phyloP scores from a whole-genome alignment of 148 eudicot species.

The Chenopodium formosanum region DNA sequence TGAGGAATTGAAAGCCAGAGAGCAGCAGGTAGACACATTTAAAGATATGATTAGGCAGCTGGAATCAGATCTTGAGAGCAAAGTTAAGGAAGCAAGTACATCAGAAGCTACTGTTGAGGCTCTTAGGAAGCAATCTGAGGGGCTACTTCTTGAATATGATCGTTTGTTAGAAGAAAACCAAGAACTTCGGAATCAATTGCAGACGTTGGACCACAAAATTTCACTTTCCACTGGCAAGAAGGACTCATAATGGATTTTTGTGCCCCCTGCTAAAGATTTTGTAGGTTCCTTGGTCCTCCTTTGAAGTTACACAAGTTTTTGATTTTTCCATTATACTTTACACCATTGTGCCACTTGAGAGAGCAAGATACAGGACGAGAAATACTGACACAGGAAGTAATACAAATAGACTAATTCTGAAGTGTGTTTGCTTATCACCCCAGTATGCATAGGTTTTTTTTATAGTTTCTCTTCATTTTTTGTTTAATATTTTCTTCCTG shows the following conservation, averaged over 20 bases:
- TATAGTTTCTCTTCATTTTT: not conserved
- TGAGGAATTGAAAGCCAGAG: slow-evolving; percentile 55
- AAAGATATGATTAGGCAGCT: slow-evolving; percentile 45
- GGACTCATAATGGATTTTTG: slow-evolving; percentile 28
- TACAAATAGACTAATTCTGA: not conserved
- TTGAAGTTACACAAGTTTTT: slow-evolving; percentile 3
- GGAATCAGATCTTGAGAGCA: slow-evolving; percentile 45
- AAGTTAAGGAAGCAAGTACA: slow-evolving; percentile 41
- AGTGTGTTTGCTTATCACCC: slow-evolving; percentile 1
- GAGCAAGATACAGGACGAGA: not conserved
- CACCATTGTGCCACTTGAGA: slow-evolving; percentile 5
- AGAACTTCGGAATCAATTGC: slow-evolving; percentile 48
- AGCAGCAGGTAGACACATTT: slow-evolving; percentile 45
- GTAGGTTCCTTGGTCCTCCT: slow-evolving; percentile 4
- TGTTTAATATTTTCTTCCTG: not conserved
- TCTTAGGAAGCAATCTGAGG: slow-evolving; percentile 56
- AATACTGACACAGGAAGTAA: not conserved
- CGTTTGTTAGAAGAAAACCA: slow-evolving; percentile 57
- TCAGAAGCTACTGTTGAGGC: slow-evolving; percentile 49
- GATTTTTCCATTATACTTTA: not conserved
- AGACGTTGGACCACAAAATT: slow-evolving; percentile 31
- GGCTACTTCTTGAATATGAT: slow-evolving; percentile 56
- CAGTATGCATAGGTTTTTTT: slow-evolving; percentile 1
- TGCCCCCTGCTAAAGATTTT: not conserved
- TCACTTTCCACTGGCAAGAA: slow-evolving; percentile 40